These are phyloP conservation scores for Cladosporium velox DNA, from an alignment of 2,329 filamentous ascomycete genomes.

Conservation along the genomic window DNA sequence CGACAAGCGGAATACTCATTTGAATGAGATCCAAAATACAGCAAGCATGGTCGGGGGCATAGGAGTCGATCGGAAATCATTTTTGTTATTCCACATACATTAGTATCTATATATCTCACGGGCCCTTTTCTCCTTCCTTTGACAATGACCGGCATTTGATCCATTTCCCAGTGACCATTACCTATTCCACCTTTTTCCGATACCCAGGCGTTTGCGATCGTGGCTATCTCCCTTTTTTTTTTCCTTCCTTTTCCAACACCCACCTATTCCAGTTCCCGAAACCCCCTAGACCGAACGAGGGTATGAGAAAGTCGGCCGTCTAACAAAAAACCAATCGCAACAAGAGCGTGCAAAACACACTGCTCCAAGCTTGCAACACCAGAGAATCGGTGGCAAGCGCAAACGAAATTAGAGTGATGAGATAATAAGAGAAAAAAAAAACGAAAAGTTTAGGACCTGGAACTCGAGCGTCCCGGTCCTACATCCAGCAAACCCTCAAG, in stretches of 20 bases:
- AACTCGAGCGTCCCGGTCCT: background rate
- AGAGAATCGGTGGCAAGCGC: background rate
- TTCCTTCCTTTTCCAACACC: background rate
- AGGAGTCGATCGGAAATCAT: conserved; percentile 4
- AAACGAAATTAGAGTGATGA: background rate
- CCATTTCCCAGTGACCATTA: background rate
- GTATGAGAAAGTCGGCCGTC: conserved; percentile 5
- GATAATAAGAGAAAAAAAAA: background rate
- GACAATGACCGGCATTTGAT: conserved; percentile 6
- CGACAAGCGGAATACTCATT: background rate
- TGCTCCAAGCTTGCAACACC: background rate
- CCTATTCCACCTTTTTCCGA: background rate
- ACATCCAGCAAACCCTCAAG: background rate
- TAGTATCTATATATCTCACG: conserved; percentile 7
- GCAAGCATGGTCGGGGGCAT: background rate
- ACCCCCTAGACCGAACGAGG: background rate
- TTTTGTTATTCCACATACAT: conserved; percentile 9
- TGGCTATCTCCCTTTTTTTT: background rate
- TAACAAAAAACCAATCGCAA: background rate
- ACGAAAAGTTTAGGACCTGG: background rate
- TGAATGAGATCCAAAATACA: background rate
- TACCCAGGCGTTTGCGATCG: background rate
- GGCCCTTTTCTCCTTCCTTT: background rate
- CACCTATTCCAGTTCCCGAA: background rate
- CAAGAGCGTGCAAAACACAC: background rate